Percentiles rank a stretch among this genome's conserved stretches.
Evolutionary conservation across 2,329 filamentous ascomycete species (phyloP).

Genomic region (Alternaria ethzedia): DNA sequence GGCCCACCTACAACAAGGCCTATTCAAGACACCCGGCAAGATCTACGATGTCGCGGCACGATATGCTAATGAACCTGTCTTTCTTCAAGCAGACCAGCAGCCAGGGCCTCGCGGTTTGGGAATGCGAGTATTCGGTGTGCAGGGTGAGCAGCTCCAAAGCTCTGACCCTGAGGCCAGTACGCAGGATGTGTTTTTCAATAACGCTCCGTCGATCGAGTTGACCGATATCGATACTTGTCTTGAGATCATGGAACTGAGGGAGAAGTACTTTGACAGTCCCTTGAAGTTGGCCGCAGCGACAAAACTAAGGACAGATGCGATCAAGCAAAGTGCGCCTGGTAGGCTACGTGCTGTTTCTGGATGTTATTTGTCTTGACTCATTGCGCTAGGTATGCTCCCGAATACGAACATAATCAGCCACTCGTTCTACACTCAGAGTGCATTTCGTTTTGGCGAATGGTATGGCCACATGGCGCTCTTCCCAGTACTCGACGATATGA

Average conservation of each 20-base stretch:
- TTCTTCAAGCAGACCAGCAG: constrained; percentile 46
- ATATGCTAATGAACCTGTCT: constrained; percentile 47
- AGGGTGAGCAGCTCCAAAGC: constrained; percentile 33
- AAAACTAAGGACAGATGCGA: constrained; percentile 31
- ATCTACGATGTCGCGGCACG: constrained; percentile 46
- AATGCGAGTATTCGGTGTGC: constrained; percentile 46
- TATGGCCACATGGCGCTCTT: constrained; percentile 40
- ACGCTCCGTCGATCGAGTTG: constrained; percentile 40
- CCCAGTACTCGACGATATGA: constrained; percentile 29
- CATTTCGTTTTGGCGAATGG: constrained; percentile 37
- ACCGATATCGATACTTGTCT: constrained; percentile 41
- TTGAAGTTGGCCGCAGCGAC: not conserved
- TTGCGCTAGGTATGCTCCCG: constrained; percentile 7
- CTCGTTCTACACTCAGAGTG: constrained; percentile 40
- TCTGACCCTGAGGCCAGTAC: constrained; percentile 16
- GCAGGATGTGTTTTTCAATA: constrained; percentile 45
- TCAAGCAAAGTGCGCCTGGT: constrained; percentile 36
- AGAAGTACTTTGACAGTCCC: constrained; percentile 32
- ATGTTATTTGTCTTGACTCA: not conserved
- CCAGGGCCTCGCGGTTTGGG: constrained; percentile 23
- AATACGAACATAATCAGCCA: constrained; percentile 49
- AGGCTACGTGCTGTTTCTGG: constrained; percentile 15
- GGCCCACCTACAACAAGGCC: constrained; percentile 44
- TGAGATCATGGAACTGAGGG: constrained; percentile 41
- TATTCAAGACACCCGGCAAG: constrained; percentile 42